Conservation (phyloP, 768 basidiomycete genomes). For the Hygrophorus russula region DNA sequence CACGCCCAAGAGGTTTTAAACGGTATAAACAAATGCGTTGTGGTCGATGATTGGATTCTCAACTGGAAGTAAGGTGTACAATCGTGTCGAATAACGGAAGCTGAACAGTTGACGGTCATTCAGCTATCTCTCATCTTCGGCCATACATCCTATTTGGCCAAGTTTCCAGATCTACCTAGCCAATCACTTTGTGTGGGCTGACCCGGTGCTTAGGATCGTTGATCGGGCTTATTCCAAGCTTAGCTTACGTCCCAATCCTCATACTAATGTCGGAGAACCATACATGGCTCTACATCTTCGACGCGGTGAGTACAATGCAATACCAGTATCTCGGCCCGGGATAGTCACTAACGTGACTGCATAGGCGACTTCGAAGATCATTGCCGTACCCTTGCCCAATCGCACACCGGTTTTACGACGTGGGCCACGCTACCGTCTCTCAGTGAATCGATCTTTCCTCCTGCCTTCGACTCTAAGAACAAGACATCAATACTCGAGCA, state of each 20-base stretch:
- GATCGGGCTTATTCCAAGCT: constrained; percentile 23
- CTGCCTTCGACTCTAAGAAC: constrained; percentile 24
- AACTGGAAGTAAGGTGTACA: constrained; percentile 24
- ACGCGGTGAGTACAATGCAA: constrained; percentile 19
- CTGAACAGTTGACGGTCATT: not conserved
- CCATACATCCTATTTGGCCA: constrained; percentile 29
- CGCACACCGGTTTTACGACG: constrained; percentile 29
- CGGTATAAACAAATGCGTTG: constrained; percentile 26
- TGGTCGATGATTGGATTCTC: constrained; percentile 33
- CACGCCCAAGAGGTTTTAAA: constrained; percentile 21
- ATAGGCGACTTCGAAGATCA: constrained; percentile 33
- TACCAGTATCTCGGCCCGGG: not conserved
- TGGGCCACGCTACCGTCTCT: constrained; percentile 36
- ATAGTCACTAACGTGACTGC: not conserved
- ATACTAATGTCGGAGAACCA: constrained; percentile 18
- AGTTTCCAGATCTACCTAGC: constrained; percentile 26
- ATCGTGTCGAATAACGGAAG: not conserved
- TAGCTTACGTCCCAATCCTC: constrained; percentile 16
- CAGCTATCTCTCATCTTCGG: constrained; percentile 25
- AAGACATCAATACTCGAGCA: constrained; percentile 28
- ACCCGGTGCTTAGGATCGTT: constrained; percentile 20
- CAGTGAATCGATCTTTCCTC: constrained; percentile 18
- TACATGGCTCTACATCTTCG: constrained; percentile 39
- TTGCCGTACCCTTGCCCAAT: constrained; percentile 24
- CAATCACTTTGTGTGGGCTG: constrained; percentile 31